These are phyloP conservation scores for Penicillium bialowiezense DNA, from an alignment of 495 filamentous ascomycete genomes.

Conservation along the genomic window DNA sequence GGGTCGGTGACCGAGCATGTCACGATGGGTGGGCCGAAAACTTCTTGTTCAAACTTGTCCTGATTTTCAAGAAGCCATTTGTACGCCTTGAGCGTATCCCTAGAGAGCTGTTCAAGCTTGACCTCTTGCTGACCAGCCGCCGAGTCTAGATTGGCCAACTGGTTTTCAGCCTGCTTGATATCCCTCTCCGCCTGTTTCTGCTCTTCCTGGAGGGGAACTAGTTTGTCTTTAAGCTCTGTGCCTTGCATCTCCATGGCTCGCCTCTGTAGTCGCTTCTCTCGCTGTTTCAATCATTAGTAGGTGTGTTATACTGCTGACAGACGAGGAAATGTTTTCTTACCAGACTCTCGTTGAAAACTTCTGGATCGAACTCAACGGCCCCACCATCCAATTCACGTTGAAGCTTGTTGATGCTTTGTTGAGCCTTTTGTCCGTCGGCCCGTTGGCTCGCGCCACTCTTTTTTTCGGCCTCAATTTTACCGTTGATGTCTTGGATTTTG, in stretches of 20 bases:
- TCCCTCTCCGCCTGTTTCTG: conserved; percentile 21
- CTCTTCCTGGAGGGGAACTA: conserved; percentile 23
- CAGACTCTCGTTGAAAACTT: conserved; percentile 50
- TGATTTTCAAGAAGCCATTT: conserved; percentile 75
- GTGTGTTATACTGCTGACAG: not conserved
- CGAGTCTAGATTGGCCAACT: conserved; percentile 65
- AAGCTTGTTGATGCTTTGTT: conserved; percentile 42
- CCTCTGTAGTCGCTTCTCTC: conserved; percentile 33
- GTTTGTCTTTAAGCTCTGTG: conserved; percentile 26
- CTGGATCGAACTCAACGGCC: conserved; percentile 51
- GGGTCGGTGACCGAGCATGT: conserved; percentile 78
- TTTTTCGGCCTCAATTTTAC: conserved; percentile 57
- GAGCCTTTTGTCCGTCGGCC: conserved; percentile 43
- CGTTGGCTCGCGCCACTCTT: conserved; percentile 47
- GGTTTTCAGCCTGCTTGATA: conserved; percentile 38
- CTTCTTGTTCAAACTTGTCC: conserved; percentile 68
- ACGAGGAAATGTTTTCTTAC: conserved; percentile 26
- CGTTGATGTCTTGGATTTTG: conserved; percentile 52
- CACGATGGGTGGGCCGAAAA: conserved; percentile 83
- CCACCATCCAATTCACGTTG: conserved; percentile 47
- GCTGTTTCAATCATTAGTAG: conserved; percentile 28
- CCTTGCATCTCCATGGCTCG: conserved; percentile 31
- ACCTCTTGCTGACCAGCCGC: conserved; percentile 70
- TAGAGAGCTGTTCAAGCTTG: conserved; percentile 54
- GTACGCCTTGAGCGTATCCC: conserved; percentile 68